Evolutionary conservation across 2,329 filamentous ascomycete species (phyloP), one percentile per base, ranked within the genome.

Genomic region (Trichophyton verrucosum): DNA sequence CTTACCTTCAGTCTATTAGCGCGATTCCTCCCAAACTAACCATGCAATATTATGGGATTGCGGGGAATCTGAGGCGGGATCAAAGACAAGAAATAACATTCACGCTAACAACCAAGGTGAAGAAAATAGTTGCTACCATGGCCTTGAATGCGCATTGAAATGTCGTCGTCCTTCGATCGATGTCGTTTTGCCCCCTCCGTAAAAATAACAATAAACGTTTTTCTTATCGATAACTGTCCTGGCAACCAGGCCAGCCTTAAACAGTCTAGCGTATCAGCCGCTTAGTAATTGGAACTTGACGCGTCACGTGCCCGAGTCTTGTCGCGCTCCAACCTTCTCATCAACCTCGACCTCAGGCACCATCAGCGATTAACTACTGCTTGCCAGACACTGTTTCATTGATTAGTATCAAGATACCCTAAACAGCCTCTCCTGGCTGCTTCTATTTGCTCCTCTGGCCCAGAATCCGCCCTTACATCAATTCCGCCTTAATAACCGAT

Each of bases 151-250:
- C 20, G 44, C 8, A 24, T 20, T 22, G 20, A 24, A 13, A 6
- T 22, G 20, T 47, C 20, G 9, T 8, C 22, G 20, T 47, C 20
- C 3, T 24, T 47, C 15, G n/a, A 47, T 22, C 20, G 8, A 44
- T n/a, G 40, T 44, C 40, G 33, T 17, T 44, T 17, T 44, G 15
- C n/a, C n/a, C 40, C 40, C 40, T 20, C 40, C n/a, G 4, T 13
- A 5, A 53, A 30, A 53, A 53, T 53, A 53, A 44, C 40, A 44
- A 44, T 44, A 53, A 38, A 38, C 13, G n/a, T 47, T 53, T 30
- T 30, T 17, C 49, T 53, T 53, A 53, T 53, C 49, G 49, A 53
- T 53, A 53, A 33, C 49, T 53, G 49, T 53, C 49, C 22, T 33
- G 27, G 49, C 49, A 53, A 53, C 49, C 22, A 17, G 22, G 1